Base-by-base conservation (phyloP, 306 rosid species). In the Rosa persica region DNA sequence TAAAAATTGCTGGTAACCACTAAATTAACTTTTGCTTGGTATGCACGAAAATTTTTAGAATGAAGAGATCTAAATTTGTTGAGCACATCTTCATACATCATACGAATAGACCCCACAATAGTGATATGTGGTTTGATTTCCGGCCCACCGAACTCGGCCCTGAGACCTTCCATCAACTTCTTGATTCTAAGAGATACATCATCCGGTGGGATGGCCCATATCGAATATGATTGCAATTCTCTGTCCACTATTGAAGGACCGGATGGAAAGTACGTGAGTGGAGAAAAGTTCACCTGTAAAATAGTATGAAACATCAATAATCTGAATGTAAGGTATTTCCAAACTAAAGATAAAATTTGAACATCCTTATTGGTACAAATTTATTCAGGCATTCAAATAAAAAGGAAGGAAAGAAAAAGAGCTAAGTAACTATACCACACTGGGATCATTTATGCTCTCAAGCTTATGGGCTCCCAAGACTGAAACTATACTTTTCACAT, bases 121-220 rank as follows among this genome's bases (percentile, higher is more conserved):
- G 98, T 85, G 60, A 93, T 82, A 82, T 93, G 97, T 27, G 98
- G 98, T 34, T 89, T 80, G 72, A 93, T 90, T 2, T 86, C 80
- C 49, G 98, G 97, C 43, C 98, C 98, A 3, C 81, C 84, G 77
- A 89, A 91, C 64, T 91, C 93, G 19, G 88, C 84, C 74, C 93
- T 75, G 38, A 93, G 96, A 43, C 80, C 76, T 8, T 47, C 81
- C 97, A 90, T 91, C 43, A 91, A 79, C 13, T 79, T 84, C 78
- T 74, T 57, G 68, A 89, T 19, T 73, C 92, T 81, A 43, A 39
- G 34, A 0, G 52, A 30, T 47, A 87, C 89, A 17, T 87, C 90
- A 1, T 89, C 90, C 68, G 97, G 90, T 61, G 98, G 98, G 46
- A 87, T 62, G 58, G 96, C 97, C 97, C 97, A 91, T 83, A 93